Conservation (phyloP, 805 yeast species). For the Sugiyamaella mastotermitis region DNA sequence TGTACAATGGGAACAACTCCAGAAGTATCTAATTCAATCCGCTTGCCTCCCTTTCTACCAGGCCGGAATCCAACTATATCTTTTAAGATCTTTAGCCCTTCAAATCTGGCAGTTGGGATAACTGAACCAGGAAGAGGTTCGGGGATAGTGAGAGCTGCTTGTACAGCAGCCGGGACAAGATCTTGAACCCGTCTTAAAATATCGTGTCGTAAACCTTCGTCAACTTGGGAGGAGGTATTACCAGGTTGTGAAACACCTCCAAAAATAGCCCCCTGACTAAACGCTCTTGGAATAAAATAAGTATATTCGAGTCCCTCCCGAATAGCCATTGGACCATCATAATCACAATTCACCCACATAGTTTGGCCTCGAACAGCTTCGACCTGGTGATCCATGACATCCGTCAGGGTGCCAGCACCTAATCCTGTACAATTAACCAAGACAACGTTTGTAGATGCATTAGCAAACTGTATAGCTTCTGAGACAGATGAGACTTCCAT, state of each 20-base stretch:
- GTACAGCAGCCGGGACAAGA: conserved; percentile 7
- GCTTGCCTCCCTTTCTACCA: conserved; percentile 53
- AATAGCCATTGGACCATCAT: conserved; percentile 15
- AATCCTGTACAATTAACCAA: conserved; percentile 19
- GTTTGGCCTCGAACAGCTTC: conserved; percentile 21
- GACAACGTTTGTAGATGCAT: conserved; percentile 1
- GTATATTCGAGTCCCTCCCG: conserved; percentile 18
- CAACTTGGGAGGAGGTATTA: conserved; percentile 8
- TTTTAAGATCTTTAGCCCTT: conserved; percentile 30
- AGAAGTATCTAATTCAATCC: conserved; percentile 40
- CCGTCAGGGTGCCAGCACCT: conserved; percentile 14
- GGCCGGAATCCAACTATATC: conserved; percentile 66
- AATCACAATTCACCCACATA: conserved; percentile 17
- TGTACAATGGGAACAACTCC: conserved; percentile 40
- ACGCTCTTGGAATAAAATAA: conserved; percentile 18
- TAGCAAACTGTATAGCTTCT: conserved; percentile 2
- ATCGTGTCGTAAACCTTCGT: conserved; percentile 10
- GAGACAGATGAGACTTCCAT: conserved; percentile 5
- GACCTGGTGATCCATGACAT: conserved; percentile 13
- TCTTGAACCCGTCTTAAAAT: conserved; percentile 12
- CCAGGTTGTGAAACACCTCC: conserved; percentile 20
- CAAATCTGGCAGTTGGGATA: background rate
- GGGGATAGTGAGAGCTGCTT: conserved; percentile 4
- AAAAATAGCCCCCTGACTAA: conserved; percentile 17
- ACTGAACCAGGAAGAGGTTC: background rate